Evolutionary conservation across 2,329 filamentous ascomycete genomes (phyloP).

Genomic region (Rhexocercosporidium sp.): DNA sequence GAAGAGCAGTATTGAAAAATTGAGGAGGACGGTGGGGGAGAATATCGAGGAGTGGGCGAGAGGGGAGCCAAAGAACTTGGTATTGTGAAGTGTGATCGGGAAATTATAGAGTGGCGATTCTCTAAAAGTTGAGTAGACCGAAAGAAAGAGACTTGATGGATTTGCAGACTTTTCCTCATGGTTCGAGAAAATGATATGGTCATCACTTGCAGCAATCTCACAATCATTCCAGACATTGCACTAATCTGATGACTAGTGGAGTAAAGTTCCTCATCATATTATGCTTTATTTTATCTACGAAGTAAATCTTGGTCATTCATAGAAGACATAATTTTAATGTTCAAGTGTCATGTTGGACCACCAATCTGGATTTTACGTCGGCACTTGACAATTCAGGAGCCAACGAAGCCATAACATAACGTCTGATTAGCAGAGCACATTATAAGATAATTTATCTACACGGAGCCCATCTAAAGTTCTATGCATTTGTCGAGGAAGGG

Average conservation of each 20-base stretch:
- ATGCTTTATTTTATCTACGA: neutral
- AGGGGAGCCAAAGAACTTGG: constrained; percentile 38
- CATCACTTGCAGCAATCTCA: no score
- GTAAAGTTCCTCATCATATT: neutral
- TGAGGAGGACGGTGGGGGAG: constrained; percentile 49
- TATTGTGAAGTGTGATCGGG: constrained; percentile 4
- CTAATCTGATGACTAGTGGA: no score
- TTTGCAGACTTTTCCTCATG: no score
- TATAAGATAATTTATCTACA: neutral
- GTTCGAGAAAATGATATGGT: no score
- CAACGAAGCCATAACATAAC: neutral
- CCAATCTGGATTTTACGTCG: neutral
- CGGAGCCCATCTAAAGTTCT: no score
- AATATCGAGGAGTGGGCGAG: constrained; percentile 53
- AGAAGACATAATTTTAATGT: neutral
- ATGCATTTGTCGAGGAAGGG: neutral
- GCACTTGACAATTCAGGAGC: neutral
- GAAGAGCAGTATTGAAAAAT: constrained; percentile 51
- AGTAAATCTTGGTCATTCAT: neutral
- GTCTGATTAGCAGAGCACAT: neutral
- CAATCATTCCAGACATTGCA: no score
- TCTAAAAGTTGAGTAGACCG: neutral
- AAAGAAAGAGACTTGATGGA: neutral
- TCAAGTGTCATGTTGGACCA: neutral
- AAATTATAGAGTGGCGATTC: neutral